Evolutionary conservation across 305 asterid species (phyloP), one percentile per base, ranked within the genome.

Genomic region (Fraxinus floribunda): DNA sequence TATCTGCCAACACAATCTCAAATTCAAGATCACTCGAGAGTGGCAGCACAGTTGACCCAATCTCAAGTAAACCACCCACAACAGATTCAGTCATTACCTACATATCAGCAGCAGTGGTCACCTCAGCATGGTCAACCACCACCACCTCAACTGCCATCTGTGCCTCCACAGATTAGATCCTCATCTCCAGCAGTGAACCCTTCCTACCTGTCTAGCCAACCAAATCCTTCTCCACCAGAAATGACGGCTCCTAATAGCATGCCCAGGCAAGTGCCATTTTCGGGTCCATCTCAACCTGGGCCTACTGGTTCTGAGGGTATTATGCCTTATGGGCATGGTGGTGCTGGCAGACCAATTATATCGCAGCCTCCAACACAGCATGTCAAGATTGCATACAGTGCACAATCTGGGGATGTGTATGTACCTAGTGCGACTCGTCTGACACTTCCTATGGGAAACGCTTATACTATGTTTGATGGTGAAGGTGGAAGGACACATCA

Each of bases 51-150:
- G 71, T 90, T 89, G 24, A 75, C 86, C 0, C 94, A 91, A 82
- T 77, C 97, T 55, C 66, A 55, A n/a, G 24, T n/a, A 16, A 92
- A 90, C 88, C 93, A 84, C 84, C 49, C 87, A 74, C 86, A 90
- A 36, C 98, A 93, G 77, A 79, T 86, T 74, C 97, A 89, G 87
- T 82, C 92, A 29, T 68, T 88, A 44, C 89, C 94, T 35, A 84
- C 85, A 35, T 91, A 91, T 86, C 97, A 88, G 86, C 94, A 89
- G 83, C 98, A 93, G 82, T 94, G 97, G 83, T n/a, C 82, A 20
- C 71, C 71, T 18, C 92, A 86, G 46, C 92, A 86, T 71, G 86
- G 83, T 79, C 97, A 88, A 73, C 85, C 88, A 55, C 10, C 24
- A 55, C 26, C 24, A 70, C 75, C 87, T 36, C 91, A 88, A 36